These are phyloP conservation scores for Pichia sp. DNA, from an alignment of 1,139 yeast species.

Conservation along the genomic window DNA sequence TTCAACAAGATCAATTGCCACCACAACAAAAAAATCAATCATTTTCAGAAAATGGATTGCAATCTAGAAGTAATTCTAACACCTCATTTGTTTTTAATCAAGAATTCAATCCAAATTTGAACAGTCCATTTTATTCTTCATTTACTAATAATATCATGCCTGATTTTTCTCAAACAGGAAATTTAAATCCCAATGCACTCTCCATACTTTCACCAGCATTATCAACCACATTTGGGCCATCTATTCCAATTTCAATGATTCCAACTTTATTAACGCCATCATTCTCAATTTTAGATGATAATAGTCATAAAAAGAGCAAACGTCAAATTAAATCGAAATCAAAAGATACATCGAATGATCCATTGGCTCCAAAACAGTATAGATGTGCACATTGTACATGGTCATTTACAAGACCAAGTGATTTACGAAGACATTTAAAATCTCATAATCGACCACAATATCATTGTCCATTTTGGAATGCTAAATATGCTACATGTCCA, in stretches of 20 bases:
- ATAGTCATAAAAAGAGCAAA: conserved; percentile 4
- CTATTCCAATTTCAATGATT: conserved; percentile 7
- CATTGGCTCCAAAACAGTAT: conserved; percentile 35
- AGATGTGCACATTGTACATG: conserved; percentile 58
- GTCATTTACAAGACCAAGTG: conserved; percentile 64
- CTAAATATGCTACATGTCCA: conserved; percentile 52
- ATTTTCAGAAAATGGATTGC: conserved; percentile 16
- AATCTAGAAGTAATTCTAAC: conserved; percentile 13
- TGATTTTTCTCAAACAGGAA: conserved; percentile 1
- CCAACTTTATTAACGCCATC: conserved; percentile 7
- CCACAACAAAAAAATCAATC: conserved; percentile 2
- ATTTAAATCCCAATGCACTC: neutral
- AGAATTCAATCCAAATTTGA: neutral
- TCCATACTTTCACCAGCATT: conserved; percentile 6
- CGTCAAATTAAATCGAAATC: conserved; percentile 1
- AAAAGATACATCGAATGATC: conserved; percentile 20
- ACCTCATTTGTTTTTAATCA: conserved; percentile 2
- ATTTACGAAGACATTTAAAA: conserved; percentile 57
- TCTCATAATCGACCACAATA: conserved; percentile 60
- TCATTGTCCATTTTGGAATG: conserved; percentile 66
- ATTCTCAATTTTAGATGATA: conserved; percentile 12
- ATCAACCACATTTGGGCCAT: conserved; percentile 7
- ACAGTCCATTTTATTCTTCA: conserved; percentile 1
- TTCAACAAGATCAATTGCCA: too few relatives aligned
- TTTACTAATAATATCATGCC: neutral